Evolutionary conservation across 306 rosid genomes (phyloP).

Genomic region (apple (Malus domestica)): ASM211411v1 NC_041796.1:2341001-2341500

Average conservation of each 20-base stretch:
- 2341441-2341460: neutral
- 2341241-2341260: conserved; percentile 58
- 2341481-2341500: too few relatives aligned
- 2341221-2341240: conserved; percentile 48
- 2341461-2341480: neutral
- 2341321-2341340: conserved; percentile 48
- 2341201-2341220: conserved; percentile 54
- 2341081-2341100: conserved; percentile 39
- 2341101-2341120: conserved; percentile 41
- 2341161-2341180: conserved; percentile 61
- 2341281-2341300: conserved; percentile 49
- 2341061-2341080: conserved; percentile 23
- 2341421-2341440: conserved; percentile 54
- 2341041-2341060: conserved; percentile 58
- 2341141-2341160: conserved; percentile 42
- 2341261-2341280: conserved; percentile 68
- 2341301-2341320: conserved; percentile 42
- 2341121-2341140: conserved; percentile 34
- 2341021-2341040: neutral
- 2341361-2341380: conserved; percentile 36
- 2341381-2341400: conserved; percentile 43
- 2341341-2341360: conserved; percentile 43
- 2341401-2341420: conserved; percentile 69
- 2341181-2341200: conserved; percentile 49
- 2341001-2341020: too few relatives aligned